phyloP scores from a whole-genome alignment of 2,329 filamentous ascomycete species.

The Escovopsis sp. region DNA sequence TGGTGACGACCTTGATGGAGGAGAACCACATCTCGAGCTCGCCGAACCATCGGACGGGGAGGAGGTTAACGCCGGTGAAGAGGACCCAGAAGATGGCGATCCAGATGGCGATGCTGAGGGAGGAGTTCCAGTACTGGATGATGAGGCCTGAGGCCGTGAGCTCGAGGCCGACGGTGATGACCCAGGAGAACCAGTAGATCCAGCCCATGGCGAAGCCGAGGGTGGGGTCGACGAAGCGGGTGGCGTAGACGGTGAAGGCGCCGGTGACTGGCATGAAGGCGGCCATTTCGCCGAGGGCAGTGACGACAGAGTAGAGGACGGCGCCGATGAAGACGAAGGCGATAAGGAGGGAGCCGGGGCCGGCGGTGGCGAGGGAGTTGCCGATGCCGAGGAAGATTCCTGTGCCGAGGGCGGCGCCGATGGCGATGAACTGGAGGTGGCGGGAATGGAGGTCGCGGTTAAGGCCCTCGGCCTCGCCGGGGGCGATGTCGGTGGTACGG shows the following conservation, averaged over 20 bases:
- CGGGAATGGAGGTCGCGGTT: slow-evolving; percentile 22
- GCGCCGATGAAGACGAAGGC: slow-evolving; percentile 55
- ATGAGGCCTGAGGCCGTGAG: slow-evolving; percentile 58
- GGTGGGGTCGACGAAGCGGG: slow-evolving; percentile 57
- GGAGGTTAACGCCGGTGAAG: slow-evolving; percentile 53
- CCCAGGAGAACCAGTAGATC: slow-evolving; percentile 73
- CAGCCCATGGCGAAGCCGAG: slow-evolving; percentile 67
- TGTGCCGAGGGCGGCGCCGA: slow-evolving; percentile 52
- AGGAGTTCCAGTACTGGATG: slow-evolving; percentile 56
- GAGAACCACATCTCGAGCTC: slow-evolving; percentile 70
- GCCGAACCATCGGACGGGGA: slow-evolving; percentile 58
- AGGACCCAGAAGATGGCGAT: slow-evolving; percentile 59
- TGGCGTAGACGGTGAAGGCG: slow-evolving; percentile 61
- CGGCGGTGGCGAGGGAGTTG: slow-evolving; percentile 43
- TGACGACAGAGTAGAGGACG: slow-evolving; percentile 64
- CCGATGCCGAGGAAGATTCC: slow-evolving; percentile 58
- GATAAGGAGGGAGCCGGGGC: slow-evolving; percentile 51
- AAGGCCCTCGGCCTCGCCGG: slow-evolving; percentile 18
- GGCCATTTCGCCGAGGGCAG: slow-evolving; percentile 55
- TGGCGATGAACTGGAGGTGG: slow-evolving; percentile 35
- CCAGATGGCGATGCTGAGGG: slow-evolving; percentile 52
- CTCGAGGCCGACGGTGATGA: slow-evolving; percentile 58
- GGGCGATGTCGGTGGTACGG: slow-evolving; percentile 18
- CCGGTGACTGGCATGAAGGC: slow-evolving; percentile 64
- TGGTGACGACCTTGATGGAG: slow-evolving; percentile 60